Percentiles rank a stretch among this genome's conserved stretches.
These are phyloP conservation scores for Reutealis trisperma DNA, from an alignment of 345 rosid species.

Conservation along the genomic window DNA sequence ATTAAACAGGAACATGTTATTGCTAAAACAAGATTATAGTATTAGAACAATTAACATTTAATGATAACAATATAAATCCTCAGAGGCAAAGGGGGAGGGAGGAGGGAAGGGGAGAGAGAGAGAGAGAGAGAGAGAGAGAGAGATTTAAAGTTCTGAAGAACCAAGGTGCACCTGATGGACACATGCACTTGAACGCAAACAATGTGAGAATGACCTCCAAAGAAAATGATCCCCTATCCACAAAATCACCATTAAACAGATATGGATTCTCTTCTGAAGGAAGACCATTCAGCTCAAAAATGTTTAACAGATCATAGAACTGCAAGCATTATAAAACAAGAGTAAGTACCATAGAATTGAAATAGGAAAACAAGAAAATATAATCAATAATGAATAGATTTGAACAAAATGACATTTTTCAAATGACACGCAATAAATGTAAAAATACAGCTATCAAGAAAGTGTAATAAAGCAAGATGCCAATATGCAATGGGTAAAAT, in stretches of 20 bases:
- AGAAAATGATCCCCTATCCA: constrained; percentile 97
- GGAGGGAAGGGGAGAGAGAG: too few relatives aligned
- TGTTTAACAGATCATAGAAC: constrained; percentile 92
- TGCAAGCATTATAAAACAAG: constrained; percentile 43
- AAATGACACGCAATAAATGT: neutral
- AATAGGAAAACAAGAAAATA: neutral
- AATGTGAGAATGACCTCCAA: constrained; percentile 89
- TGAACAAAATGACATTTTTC: neutral
- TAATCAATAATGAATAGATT: neutral
- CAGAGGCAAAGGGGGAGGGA: too few relatives aligned
- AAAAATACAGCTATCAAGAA: neutral
- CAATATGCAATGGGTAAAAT: neutral
- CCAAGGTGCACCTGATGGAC: constrained; percentile 67
- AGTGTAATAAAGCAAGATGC: constrained; percentile 8
- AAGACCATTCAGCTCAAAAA: constrained; percentile 93
- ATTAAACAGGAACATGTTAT: neutral
- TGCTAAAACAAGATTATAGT: neutral
- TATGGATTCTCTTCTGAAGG: constrained; percentile 97
- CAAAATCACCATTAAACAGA: constrained; percentile 96
- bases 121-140: neutral
- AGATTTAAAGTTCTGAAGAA: constrained; percentile 10
- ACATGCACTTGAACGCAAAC: constrained; percentile 95
- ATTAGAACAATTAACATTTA: neutral
- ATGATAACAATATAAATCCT: neutral
- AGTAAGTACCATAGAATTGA: constrained; percentile 2